phyloP scores from a whole-genome alignment of 192 early-diverging fungal species.

The Geranomyces variabilis region DNA sequence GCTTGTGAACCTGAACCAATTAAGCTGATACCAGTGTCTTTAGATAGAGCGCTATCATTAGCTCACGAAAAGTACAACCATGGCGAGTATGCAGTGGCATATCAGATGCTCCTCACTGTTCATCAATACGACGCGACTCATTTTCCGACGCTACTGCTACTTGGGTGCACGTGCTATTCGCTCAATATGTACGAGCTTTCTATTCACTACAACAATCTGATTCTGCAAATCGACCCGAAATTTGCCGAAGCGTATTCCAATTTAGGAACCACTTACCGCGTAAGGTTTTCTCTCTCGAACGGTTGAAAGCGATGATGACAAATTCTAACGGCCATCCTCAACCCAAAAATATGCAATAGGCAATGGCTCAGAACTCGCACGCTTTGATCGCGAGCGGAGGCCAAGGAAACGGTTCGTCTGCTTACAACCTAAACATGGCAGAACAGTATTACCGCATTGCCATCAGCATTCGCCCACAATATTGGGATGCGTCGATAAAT shows the following conservation, averaged over 20 bases:
- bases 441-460: conserved; percentile 86
- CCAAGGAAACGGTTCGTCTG: neutral
- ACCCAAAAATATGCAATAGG: conserved; percentile 4
- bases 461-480: conserved; percentile 80
- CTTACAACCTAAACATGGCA: conserved; percentile 56
- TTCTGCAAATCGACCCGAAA: conserved; percentile 77
- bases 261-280: conserved; percentile 85
- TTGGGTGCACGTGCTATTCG: conserved; percentile 88
- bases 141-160: conserved; percentile 80
- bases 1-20: no score
- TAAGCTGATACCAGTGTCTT: neutral
- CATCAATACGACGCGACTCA: conserved; percentile 48
- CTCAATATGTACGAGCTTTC: conserved; percentile 72
- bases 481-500: conserved; percentile 92
- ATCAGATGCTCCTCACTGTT: conserved; percentile 43
- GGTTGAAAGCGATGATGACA: no score
- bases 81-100: conserved; percentile 40
- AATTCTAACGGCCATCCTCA: no score
- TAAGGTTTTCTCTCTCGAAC: conserved; percentile 50
- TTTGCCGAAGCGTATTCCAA: conserved; percentile 93
- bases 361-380: conserved; percentile 39
- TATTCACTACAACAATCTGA: conserved; percentile 78
- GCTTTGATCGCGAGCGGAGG: neutral
- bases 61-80: conserved; percentile 52
- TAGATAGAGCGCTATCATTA: conserved; percentile 10